phyloP scores from a whole-genome alignment of 495 filamentous ascomycete genomes.

The Aspergillus ostianus region DNA sequence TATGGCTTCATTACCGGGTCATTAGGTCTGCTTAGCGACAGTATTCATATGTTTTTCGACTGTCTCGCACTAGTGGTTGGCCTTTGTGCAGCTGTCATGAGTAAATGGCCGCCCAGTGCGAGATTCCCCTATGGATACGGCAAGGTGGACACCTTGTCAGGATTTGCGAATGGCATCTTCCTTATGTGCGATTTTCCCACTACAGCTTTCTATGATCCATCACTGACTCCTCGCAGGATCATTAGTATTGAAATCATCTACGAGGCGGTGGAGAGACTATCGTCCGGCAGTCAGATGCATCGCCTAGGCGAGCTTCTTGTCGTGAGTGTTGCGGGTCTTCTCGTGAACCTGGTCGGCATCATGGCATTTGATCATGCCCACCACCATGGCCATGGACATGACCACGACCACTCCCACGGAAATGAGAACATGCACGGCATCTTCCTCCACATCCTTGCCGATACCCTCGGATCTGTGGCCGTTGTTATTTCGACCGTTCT shows the following conservation, averaged over 20 bases:
- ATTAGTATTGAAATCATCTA: conserved; percentile 97
- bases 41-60: conserved; percentile 99
- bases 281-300: conserved; percentile 76
- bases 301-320: conserved; percentile 82
- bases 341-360: conserved; percentile 91
- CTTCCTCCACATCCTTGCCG: conserved; percentile 91
- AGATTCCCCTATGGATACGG: conserved; percentile 93
- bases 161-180: conserved; percentile 96
- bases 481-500: conserved; percentile 90
- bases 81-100: conserved; percentile 92
- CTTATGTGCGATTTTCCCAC: conserved; percentile 64
- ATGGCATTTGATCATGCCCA: conserved; percentile 77
- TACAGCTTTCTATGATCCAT: not conserved
- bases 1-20: conserved; percentile 94
- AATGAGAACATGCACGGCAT: conserved; percentile 99
- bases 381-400: conserved; percentile 58
- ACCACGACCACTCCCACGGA: conserved; percentile 68
- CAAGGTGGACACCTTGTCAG: conserved; percentile 94
- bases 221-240: conserved; percentile 55
- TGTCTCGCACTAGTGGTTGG: conserved; percentile 90
- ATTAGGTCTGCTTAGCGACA: conserved; percentile 90
- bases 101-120: conserved; percentile 89
- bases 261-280: conserved; percentile 84
- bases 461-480: conserved; percentile 90
- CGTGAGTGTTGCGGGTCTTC: conserved; percentile 79